Conservation (phyloP, 2,329 filamentous ascomycete species). For the Dendryphion nanum region DNA sequence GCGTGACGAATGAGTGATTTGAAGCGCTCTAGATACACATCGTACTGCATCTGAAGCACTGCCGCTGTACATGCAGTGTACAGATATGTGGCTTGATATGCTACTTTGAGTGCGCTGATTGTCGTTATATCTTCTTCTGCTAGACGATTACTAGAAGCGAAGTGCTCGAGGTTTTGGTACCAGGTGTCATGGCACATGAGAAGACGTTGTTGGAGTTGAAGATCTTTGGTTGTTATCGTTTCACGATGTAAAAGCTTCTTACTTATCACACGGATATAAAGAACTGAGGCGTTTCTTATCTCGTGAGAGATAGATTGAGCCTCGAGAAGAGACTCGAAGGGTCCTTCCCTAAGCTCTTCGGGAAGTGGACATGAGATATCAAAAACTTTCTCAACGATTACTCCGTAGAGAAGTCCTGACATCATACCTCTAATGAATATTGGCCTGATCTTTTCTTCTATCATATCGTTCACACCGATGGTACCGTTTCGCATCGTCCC, state of each 20-base stretch:
- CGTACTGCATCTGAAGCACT: constrained; percentile 10
- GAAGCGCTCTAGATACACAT: constrained; percentile 16
- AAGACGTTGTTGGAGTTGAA: constrained; percentile 8
- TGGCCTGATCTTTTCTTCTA: constrained; percentile 16
- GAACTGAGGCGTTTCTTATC: constrained; percentile 18
- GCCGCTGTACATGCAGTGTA: constrained; percentile 12
- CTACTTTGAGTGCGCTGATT: constrained; percentile 14
- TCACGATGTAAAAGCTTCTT: constrained; percentile 6
- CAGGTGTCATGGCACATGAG: constrained; percentile 17
- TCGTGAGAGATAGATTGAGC: constrained; percentile 17
- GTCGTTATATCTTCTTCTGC: constrained; percentile 11
- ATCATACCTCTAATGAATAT: constrained; percentile 19
- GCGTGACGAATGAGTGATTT: constrained; percentile 14
- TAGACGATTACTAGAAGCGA: constrained; percentile 4
- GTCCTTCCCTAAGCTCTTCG: constrained; percentile 1
- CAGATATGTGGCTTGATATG: constrained; percentile 10
- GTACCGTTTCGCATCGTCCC: constrained; percentile 1
- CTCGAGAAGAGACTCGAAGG: constrained; percentile 12
- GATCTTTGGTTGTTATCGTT: constrained; percentile 4
- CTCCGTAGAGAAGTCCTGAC: constrained; percentile 18
- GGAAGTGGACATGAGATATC: constrained; percentile 4
- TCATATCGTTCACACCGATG: too few species aligned
- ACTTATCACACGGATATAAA: constrained; percentile 2
- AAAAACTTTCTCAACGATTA: constrained; percentile 10
- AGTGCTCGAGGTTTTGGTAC: constrained; percentile 5